Evolutionary conservation across 345 rosid genomes (phyloP), one percentile per base, ranked within the genome.

Genomic region (Eucalyptus melliodora): DNA sequence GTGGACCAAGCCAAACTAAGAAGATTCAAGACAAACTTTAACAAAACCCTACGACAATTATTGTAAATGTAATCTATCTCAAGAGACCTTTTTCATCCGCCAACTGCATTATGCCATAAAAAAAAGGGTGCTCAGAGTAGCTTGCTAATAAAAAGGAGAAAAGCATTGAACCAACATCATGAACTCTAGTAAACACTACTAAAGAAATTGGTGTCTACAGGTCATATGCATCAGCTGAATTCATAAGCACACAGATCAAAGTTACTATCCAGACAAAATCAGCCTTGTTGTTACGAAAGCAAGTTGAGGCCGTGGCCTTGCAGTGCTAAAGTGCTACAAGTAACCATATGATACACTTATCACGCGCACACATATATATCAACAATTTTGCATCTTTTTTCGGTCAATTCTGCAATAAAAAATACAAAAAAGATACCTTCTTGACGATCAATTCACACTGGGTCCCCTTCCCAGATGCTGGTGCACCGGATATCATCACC

Each of bases 401-500:
- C 0, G 45, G 82, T 34, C 82, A 72, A 72, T 34, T 34, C 42
- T 72, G 82, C 82, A 86, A 86, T 86, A 9, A 5, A 17, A 11
- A 24, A 55, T 34, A 5, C 11, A 14, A 50, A 10, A 11, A 86
- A 55, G 59, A 37, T 26, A 96, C 99, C 97, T 95, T 96, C 23
- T 94, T 93, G 89, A 93, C 98, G 56, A 96, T 95, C 87, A 97
- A 91, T 88, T 97, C 98, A 89, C 99, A 95, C 90, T 97, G 99
- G 88, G 99, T 95, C 86, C 99, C 98, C 93, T 97, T 97, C 67
- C 99, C 99, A 5, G 97, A 97, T 16, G 98, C 98, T 1, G 99
- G 97, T 49, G 99, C 99, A 53, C 99, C 99, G 1, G 98, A 97
- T 88, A 97, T 96, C 97, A 97, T 97, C 88, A 97, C 98, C 92